Base-by-base conservation (phyloP, 1,139 yeast species). In the Zygosaccharomyces sapae region DNA sequence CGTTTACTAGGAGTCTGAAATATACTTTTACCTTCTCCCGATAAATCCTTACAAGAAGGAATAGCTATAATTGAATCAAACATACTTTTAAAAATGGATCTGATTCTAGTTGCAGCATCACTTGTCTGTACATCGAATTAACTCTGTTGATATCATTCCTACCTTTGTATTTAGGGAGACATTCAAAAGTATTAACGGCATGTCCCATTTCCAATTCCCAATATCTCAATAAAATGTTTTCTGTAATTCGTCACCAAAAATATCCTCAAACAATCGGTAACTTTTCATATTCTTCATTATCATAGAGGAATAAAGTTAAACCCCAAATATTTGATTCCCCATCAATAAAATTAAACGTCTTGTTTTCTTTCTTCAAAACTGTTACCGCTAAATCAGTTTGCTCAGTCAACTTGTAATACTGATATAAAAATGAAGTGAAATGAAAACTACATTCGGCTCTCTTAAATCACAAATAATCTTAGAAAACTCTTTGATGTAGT, bases 31-130 rank as follows among this genome's bases (percentile, higher is more conserved):
- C 38, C 43, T 6, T 46, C 38, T 3, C 43, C 36, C 2, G 42
- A 9, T 7, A 29, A 13, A 34, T 12, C 7, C 30, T 40, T 37
- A 22, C 56, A 56, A 8, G 75, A 70, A 0, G 80, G 80, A 6
- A 73, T 61, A 2, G 77, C 71, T 51, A 74, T 58, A 0, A 76
- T 76, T 2, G 80, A 73, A 41, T 76, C 80, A 44, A 69, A 73
- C 33, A 76, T 56, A 20, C 71, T 70, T 12, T 73, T 70, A 52
- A 71, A 73, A 74, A 70, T 0, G 80, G 76, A 53, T 76, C 79
- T 5, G 55, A 48, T 33, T 66, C 67, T 49, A 69, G 50, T 6
- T 60, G 60, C 5, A 46, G 53, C 39, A 63, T 52, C 1, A 69
- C 61, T 25, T 54, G 55, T n/a, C 50, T 45, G 41, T 64, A 65